Evolutionary conservation across 768 basidiomycete species (phyloP).

Genomic region (Russula sp.): DNA sequence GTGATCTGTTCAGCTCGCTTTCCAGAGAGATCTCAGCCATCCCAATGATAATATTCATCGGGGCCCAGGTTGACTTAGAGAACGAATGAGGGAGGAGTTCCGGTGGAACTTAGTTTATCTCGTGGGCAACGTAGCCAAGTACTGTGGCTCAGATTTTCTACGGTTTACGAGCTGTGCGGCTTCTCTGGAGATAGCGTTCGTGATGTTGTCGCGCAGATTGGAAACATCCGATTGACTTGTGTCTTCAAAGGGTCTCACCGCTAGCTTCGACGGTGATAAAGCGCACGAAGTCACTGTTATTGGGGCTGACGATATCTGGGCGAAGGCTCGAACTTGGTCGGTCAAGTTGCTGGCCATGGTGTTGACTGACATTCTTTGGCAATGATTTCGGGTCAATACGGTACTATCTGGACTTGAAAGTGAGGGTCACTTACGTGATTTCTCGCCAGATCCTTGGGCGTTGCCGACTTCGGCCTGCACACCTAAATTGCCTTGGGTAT

Average conservation of each 20-base stretch:
- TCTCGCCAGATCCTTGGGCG: conserved; percentile 99
- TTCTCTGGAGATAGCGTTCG: conserved; percentile 96
- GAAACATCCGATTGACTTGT: conserved; percentile 99
- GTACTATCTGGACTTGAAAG: too few species aligned
- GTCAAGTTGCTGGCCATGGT: conserved; percentile 96
- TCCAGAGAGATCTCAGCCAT: conserved; percentile 97
- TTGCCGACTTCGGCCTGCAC: conserved; percentile 98
- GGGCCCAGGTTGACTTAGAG: conserved; percentile 57
- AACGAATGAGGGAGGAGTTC: background rate
- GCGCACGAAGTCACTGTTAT: conserved; percentile 97
- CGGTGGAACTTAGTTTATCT: conserved; percentile 62
- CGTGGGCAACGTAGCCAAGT: conserved; percentile 97
- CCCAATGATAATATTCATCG: conserved; percentile 99
- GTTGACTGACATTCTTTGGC: conserved; percentile 82
- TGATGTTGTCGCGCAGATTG: conserved; percentile 92
- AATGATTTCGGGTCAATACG: conserved; percentile 16
- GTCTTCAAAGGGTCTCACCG: conserved; percentile 99
- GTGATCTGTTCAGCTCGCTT: conserved; percentile 89
- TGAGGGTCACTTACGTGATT: conserved; percentile 73
- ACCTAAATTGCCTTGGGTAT: conserved; percentile 97
- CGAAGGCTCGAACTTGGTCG: conserved; percentile 94
- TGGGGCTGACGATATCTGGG: conserved; percentile 96
- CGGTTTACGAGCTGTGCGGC: conserved; percentile 96
- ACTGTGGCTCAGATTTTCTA: conserved; percentile 96
- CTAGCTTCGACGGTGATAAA: conserved; percentile 99